Base-by-base conservation (phyloP, 805 yeast species). In the Wickerhamomyces chaumierensis region DNA sequence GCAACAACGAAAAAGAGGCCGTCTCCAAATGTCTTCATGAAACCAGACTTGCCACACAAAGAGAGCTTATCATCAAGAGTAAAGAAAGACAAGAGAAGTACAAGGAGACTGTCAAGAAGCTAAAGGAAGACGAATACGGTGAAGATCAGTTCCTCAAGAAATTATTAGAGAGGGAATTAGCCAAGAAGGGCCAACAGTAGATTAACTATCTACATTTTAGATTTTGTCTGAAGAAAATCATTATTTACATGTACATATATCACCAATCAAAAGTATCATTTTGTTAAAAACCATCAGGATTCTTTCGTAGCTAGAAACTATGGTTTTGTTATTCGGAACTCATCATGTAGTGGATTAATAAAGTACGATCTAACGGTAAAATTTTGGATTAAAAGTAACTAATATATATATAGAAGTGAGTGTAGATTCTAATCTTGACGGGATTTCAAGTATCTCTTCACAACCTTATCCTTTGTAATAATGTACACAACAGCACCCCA, bases 401-500 rank as follows among this genome's bases (percentile, higher is more conserved):
- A n/a, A n/a, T n/a, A n/a, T n/a, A n/a, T n/a, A n/a, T n/a, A n/a
- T n/a, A n/a, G n/a, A n/a, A n/a, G n/a, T n/a, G n/a, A n/a, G n/a
- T n/a, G n/a, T n/a, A n/a, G 13, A 7, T 8, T 33, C 37, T 28
- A 92, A 72, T 92, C 99, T 68, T 90, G 97, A 62, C 98, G 81
- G 41, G 96, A 86, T 67, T 81, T 88, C 63, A 92, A 74, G 52
- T 82, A 76, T 55, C 94, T 77, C 66, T 81, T 87, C 39, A 78
- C 73, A 41, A 92, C 94, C 61, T 85, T 83, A 57, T 90, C 97
- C 63, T 87, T 87, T 35, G 94, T 84, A 38, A 92, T 75, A 39
- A 92, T 67, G 62, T 90, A 90, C 18, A 92, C 97, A 15, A 85
- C 82, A 8, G 95, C 96, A 54, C 98, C 98, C 96, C 96, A 92